These are phyloP conservation scores for Trametes hirsuta DNA, from an alignment of 1,284 basidiomycete species.

Conservation along the genomic window DNA sequence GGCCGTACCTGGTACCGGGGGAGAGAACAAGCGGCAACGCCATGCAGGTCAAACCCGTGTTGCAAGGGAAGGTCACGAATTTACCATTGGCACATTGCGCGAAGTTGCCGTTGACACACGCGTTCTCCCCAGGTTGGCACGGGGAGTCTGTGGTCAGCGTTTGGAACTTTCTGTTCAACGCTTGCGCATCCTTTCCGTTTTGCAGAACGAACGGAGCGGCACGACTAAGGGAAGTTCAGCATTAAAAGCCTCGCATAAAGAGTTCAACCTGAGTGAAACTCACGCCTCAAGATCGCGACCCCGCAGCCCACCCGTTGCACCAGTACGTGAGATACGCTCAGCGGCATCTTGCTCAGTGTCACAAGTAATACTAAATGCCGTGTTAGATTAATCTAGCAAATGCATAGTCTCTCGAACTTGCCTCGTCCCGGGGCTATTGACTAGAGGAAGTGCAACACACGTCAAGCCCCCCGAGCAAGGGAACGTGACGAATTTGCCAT, in stretches of 20 bases:
- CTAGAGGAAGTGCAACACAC: slow-evolving; percentile 59
- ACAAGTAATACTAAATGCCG: slow-evolving; percentile 27
- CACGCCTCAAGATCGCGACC: slow-evolving; percentile 20
- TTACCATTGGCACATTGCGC: slow-evolving; percentile 44
- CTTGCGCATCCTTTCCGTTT: slow-evolving; percentile 40
- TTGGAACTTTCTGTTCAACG: slow-evolving; percentile 37
- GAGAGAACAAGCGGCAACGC: slow-evolving; percentile 53
- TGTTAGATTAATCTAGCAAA: background rate
- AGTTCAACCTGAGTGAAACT: background rate
- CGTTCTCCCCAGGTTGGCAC: slow-evolving; percentile 38
- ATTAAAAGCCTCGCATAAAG: background rate
- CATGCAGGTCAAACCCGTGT: slow-evolving; percentile 39
- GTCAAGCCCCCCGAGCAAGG: slow-evolving; percentile 43
- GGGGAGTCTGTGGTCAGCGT: slow-evolving; percentile 28
- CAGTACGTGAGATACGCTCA: slow-evolving; percentile 24
- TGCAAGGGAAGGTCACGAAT: slow-evolving; percentile 41
- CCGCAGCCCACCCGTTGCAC: slow-evolving; percentile 17
- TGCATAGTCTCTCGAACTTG: background rate
- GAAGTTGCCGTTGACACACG: slow-evolving; percentile 41
- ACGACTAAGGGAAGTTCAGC: slow-evolving; percentile 31
- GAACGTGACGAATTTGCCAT: slow-evolving; percentile 44
- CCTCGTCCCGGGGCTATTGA: slow-evolving; percentile 50
- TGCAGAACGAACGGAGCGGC: slow-evolving; percentile 18
- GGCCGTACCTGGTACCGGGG: slow-evolving; percentile 42
- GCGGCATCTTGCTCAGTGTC: slow-evolving; percentile 27